Conservation (phyloP, 495 filamentous ascomycete genomes). For the Hyaloscypha bicolor region DNA sequence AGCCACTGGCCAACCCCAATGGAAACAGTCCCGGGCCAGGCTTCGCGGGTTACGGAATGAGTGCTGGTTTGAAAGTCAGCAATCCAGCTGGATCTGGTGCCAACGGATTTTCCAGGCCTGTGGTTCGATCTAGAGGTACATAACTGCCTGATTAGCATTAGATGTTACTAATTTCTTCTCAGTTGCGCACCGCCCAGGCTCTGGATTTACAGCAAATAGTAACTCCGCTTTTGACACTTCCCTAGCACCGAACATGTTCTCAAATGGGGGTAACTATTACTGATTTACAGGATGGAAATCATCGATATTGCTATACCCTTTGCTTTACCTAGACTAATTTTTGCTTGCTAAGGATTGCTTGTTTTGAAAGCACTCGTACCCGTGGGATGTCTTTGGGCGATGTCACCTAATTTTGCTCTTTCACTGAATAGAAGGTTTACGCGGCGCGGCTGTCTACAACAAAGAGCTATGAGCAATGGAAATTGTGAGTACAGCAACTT, state of each 20-base stretch:
- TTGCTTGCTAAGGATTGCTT: slow-evolving; percentile 9
- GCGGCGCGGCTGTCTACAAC: neutral
- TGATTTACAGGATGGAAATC: slow-evolving; percentile 1
- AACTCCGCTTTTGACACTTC: slow-evolving; percentile 4
- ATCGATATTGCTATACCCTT: slow-evolving; percentile 17
- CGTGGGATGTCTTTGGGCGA: neutral
- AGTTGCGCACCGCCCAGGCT: slow-evolving; percentile 30
- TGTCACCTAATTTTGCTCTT: neutral
- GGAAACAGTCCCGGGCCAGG: slow-evolving; percentile 32
- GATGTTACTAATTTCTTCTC: slow-evolving; percentile 10
- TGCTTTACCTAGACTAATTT: slow-evolving; percentile 17
- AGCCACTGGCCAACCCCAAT: slow-evolving; percentile 32
- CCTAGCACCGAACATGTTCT: slow-evolving; percentile 17
- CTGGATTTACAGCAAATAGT: slow-evolving; percentile 7
- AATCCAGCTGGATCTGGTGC: slow-evolving; percentile 18
- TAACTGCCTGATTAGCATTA: neutral
- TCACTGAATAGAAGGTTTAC: neutral
- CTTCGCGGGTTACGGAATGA: slow-evolving; percentile 47
- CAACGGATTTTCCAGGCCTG: slow-evolving; percentile 13
- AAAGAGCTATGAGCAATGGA: neutral
- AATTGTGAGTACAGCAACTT: no score
- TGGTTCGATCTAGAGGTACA: slow-evolving; percentile 29
- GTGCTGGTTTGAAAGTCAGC: slow-evolving; percentile 49
- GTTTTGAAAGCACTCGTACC: neutral
- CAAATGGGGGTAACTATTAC: slow-evolving; percentile 13